Evolutionary conservation across 176 grass and related monocot species (phyloP), one percentile per base, ranked within the genome.

Genomic region (Pharus latifolius): DNA sequence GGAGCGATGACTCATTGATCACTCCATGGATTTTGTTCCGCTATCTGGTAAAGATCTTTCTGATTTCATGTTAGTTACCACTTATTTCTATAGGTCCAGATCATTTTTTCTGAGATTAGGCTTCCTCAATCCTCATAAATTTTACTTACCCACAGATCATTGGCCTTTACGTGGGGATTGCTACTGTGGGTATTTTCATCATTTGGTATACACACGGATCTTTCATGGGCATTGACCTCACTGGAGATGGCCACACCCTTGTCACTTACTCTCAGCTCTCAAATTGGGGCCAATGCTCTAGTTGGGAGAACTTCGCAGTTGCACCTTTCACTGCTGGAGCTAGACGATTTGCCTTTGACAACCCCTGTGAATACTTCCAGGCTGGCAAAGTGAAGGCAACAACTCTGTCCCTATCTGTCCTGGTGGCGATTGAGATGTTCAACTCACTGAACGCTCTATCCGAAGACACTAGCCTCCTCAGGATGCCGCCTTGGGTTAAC

Each of bases 381-480:
- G 18, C 75, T 4, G 95, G 95, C 44, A 99, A 99, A 83, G 95
- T 99, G 65, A 99, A 99, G 79, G 95, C 93, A 0, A 97, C 80
- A 4, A 97, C 93, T 0, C 86, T 97, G 7, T 92, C 93, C 0
- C 56, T 97, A 2, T 92, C 93, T 0, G 93, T 92, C 33, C 65
- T 97, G 10, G 89, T 92, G 73, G 93, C 93, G 2, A 97, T 97
- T 3, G 93, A 97, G 86, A 92, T 97, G 93, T 97, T 97, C 76
- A 97, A 97, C 77, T 92, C 93, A 2, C 83, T 97, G 14, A 97
- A 97, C 20, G 94, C 94, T 29, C 84, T 98, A 42, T 93, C 89
- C 1, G 94, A 98, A 73, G 94, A 98, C 63, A 84, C 74, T 3
- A 97, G 93, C 79, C 80, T 97, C 37, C 80, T 97, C 13, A 84